Evolutionary conservation across 2,329 filamentous ascomycete species (phyloP), one percentile per base, ranked within the genome.

Genomic region (Simplicillium aogashimaense): DNA sequence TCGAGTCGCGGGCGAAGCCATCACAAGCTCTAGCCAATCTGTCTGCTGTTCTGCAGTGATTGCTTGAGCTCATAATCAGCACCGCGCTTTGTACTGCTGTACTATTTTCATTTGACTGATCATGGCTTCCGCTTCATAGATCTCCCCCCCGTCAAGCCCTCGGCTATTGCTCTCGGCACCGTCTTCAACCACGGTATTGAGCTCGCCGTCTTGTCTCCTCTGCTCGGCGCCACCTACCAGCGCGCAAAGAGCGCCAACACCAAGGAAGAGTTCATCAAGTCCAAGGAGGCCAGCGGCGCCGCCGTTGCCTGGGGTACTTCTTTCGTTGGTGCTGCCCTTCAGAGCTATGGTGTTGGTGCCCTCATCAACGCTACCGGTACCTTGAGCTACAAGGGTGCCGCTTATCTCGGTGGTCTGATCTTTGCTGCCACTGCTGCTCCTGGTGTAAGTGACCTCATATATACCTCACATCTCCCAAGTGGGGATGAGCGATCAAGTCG

Each of bases 221-320:
- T 97, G 65, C 95, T 97, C 63, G 90, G 92, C 59, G 83, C 94
- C 58, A 90, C 87, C 58, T 95, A 95, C 77, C 82, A 89, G 69
- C 84, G 86, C 53, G 89, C 90, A 52, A 89, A 94, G 76, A 70
- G 78, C 45, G 79, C 90, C 63, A 90, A 94, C 78, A 86, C 83
- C 58, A 94, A 92, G 72, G 89, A 97, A 70, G 90, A 97, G 70
- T 97, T 95, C 69, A 69, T 94, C 66, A 83, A 83, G 65, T 94
- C 86, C 53, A 90, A 88, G 76, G 90, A 97, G 72, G 85, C 90
- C 49, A 80, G 83, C 46, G 83, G 84, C 45, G 88, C 89, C 49
- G 89, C 86, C 48, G 77, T 88, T 45, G 85, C 88, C 50, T 95
- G 86, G 83, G 87, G 89, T 60, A 90, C 85, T 49, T 92, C 88